These are phyloP conservation scores for Jimgerdemannia lactiflua DNA, from an alignment of 192 early-diverging fungal genomes.

Conservation along the genomic window DNA sequence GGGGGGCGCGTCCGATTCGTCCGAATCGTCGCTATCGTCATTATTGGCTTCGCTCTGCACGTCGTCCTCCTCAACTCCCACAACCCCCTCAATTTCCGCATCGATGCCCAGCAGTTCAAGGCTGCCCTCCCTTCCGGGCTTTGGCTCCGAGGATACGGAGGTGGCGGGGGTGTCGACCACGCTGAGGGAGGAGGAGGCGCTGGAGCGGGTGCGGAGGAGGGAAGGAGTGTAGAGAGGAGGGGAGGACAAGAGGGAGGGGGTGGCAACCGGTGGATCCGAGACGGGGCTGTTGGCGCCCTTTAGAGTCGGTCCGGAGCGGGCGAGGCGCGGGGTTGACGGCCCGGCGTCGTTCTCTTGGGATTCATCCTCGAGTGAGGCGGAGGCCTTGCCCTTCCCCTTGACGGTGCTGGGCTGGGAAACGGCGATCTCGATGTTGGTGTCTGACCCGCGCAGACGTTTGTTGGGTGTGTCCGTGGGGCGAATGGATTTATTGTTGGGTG, in stretches of 20 bases:
- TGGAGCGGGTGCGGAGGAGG: background rate
- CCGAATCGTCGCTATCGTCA: background rate
- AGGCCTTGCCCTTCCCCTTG: background rate
- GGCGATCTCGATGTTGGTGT: background rate
- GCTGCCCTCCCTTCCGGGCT: background rate
- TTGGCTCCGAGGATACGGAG: background rate
- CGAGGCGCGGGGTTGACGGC: background rate
- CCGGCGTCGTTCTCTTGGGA: background rate
- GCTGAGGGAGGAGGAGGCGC: background rate
- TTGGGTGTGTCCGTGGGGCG: background rate
- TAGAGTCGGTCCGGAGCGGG: background rate
- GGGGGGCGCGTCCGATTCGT: background rate
- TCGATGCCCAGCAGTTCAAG: background rate
- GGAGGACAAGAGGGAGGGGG: background rate
- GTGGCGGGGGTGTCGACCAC: background rate
- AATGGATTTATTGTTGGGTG: background rate
- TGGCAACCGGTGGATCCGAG: background rate
- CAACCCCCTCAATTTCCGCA: background rate
- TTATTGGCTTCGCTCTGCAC: background rate
- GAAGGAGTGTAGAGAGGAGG: background rate
- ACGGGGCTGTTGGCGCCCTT: background rate
- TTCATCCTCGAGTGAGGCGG: background rate
- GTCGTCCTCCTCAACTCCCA: background rate
- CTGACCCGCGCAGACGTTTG: background rate
- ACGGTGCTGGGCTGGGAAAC: background rate